A percentile compares a stretch with the other conserved stretches of the same genome.
These are phyloP conservation scores for Calamus simplicifolius DNA, from an alignment of 176 grass and related monocot species.

Conservation along the genomic window DNA sequence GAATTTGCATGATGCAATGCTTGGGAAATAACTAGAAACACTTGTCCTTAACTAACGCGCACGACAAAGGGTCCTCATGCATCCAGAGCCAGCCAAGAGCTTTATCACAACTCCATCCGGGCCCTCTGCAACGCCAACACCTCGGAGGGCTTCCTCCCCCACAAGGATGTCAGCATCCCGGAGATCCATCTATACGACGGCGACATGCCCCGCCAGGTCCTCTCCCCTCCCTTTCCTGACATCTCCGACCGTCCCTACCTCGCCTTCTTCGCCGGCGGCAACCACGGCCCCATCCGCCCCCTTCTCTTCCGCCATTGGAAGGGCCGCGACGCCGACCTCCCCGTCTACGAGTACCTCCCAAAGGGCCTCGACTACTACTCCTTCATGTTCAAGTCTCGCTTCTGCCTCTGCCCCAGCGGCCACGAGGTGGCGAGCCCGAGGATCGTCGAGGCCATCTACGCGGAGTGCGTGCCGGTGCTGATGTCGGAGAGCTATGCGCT, in stretches of 20 bases:
- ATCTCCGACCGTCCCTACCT: conserved; percentile 23
- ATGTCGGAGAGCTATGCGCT: conserved; percentile 39
- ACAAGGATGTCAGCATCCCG: conserved; percentile 57
- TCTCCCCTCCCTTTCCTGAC: conserved; percentile 4
- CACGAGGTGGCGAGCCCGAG: conserved; percentile 68
- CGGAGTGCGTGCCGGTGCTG: conserved; percentile 65
- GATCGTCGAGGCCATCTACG: conserved; percentile 70
- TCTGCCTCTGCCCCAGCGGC: conserved; percentile 80
- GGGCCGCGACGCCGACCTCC: conserved; percentile 32
- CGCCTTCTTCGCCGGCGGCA: conserved; percentile 61
- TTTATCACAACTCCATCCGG: conserved; percentile 45
- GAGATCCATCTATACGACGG: conserved; percentile 55
- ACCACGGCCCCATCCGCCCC: conserved; percentile 43
- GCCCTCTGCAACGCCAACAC: conserved; percentile 79
- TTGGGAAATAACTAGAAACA: too few relatives aligned
- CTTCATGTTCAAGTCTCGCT: conserved; percentile 41
- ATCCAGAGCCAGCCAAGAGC: conserved; percentile 34
- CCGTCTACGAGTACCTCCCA: conserved; percentile 44
- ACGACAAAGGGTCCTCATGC: conserved; percentile 31
- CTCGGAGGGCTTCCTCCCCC: conserved; percentile 54
- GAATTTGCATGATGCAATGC: too few relatives aligned
- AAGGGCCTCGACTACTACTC: conserved; percentile 37
- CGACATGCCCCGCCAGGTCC: conserved; percentile 36
- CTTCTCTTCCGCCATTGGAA: conserved; percentile 51
- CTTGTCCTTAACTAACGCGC: not conserved